phyloP scores from a whole-genome alignment of 2,329 filamentous ascomycete species.

The Aspergillus sp. region DNA sequence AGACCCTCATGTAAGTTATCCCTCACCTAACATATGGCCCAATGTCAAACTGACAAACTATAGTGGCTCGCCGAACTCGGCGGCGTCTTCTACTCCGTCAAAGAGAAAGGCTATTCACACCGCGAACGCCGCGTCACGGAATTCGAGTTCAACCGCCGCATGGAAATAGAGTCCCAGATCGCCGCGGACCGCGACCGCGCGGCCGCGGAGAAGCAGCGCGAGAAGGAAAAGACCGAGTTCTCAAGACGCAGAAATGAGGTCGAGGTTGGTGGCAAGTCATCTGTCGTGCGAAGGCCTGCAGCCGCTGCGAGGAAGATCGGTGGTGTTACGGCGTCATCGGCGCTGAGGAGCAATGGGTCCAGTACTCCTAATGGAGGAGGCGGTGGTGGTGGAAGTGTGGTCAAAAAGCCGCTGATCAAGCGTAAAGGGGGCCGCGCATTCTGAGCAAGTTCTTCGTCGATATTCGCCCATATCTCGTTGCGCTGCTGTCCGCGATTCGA shows the following conservation, averaged over 20 bases:
- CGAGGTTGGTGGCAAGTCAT: constrained; percentile 38
- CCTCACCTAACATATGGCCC: not conserved
- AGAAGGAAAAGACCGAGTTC: constrained; percentile 42
- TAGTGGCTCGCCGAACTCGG: constrained; percentile 92
- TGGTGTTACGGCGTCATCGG: constrained; percentile 35
- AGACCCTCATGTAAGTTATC: constrained; percentile 71
- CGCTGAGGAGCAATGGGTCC: constrained; percentile 29
- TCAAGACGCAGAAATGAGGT: constrained; percentile 41
- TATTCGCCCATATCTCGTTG: not conserved
- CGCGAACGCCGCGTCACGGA: constrained; percentile 86
- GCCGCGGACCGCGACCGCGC: constrained; percentile 74
- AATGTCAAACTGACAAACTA: constrained; percentile 9
- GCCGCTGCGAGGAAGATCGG: constrained; percentile 35
- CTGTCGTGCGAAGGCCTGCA: constrained; percentile 41
- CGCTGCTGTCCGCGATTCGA: not conserved
- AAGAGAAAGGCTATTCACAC: constrained; percentile 94
- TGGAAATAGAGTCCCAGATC: constrained; percentile 94
- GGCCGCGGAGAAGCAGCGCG: constrained; percentile 45
- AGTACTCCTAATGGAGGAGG: constrained; percentile 15
- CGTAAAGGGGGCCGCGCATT: constrained; percentile 43
- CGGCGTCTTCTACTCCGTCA: constrained; percentile 95
- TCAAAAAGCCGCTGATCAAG: constrained; percentile 42
- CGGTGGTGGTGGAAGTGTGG: constrained; percentile 40
- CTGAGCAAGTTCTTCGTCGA: constrained; percentile 17
- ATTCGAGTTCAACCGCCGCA: constrained; percentile 86